A percentile compares a stretch with the other conserved stretches of the same genome.
Evolutionary conservation across 352 stramenopile species (phyloP).

Genomic region (Pythium brassicae): DNA sequence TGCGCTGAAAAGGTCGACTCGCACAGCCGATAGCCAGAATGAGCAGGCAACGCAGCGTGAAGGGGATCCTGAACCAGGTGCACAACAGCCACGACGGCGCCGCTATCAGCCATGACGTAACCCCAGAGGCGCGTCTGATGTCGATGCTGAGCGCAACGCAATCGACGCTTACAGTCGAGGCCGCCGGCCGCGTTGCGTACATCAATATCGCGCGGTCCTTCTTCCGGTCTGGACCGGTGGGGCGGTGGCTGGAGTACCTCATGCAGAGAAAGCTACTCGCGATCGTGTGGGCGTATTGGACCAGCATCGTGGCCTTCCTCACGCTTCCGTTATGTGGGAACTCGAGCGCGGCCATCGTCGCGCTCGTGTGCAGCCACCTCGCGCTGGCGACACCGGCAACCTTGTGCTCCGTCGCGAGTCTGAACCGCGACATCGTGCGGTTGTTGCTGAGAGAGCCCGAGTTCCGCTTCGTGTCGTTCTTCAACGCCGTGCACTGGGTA

Average conservation of each 20-base stretch:
- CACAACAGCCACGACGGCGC: not conserved
- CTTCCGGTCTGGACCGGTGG: not conserved
- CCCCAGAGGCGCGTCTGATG: conserved; percentile 5
- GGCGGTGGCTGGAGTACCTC: conserved; percentile 5
- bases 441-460: conserved; percentile 17
- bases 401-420: conserved; percentile 9
- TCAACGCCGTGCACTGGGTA: conserved; percentile 26
- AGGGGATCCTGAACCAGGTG: not conserved
- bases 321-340: conserved; percentile 13
- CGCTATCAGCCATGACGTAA: not conserved
- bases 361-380: conserved; percentile 1
- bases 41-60: not conserved
- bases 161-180: conserved; percentile 6
- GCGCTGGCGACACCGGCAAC: conserved; percentile 17
- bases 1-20: not conserved
- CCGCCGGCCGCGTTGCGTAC: conserved; percentile 2
- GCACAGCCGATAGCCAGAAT: not conserved
- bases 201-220: conserved; percentile 6
- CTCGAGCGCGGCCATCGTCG: not conserved
- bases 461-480: conserved; percentile 17
- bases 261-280: not conserved
- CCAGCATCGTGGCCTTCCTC: conserved; percentile 8
- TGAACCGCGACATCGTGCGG: conserved; percentile 16
- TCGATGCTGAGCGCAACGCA: conserved; percentile 8
- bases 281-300: conserved; percentile 8